Evolutionary conservation across 192 early-diverging fungal genomes (phyloP), one percentile per base, ranked within the genome.

Genomic region (Rhizophlyctis rosea): DNA sequence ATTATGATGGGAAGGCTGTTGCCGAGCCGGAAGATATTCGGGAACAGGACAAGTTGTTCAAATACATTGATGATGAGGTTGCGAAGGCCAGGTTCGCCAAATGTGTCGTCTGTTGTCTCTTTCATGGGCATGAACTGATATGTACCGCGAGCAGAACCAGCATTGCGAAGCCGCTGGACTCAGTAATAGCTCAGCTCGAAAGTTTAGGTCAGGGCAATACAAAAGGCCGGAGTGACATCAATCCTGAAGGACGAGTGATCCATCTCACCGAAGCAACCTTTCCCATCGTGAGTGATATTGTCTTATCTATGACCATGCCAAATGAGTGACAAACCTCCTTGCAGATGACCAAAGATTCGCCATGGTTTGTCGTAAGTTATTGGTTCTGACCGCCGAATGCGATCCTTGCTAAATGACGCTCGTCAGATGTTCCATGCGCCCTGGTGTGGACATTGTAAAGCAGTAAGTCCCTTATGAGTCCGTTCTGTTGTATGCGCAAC

Each of bases 401-500:
- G 7, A 44, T 18, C 7, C 18, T 44, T 44, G 39, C 39, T 44
- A 18, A 44, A n/a, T 13, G 7, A 18, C 18, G 16, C 31, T 33
- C 24, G 7, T 27, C 27, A 55, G 54, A 70, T 73, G 75, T 94
- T 94, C 73, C 91, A 88, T 73, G 91, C 92, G 21, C 92, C 92
- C 9, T 93, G 90, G 90, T 94, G 91, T 67, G 71, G 79, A 23
- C 93, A 95, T 71, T 97, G 94, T 78, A 81, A 92, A 75, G 71
- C 77, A 1, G 59, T 61, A 61, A 61, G 34, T 0, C 21, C 2
- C 9, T n/a, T n/a, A n/a, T n/a, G n/a, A n/a, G n/a, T n/a, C n/a
- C n/a, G n/a, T n/a, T n/a, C n/a, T n/a, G n/a, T n/a, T n/a, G n/a
- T n/a, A n/a, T n/a, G n/a, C n/a, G n/a, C n/a, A n/a, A n/a, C n/a